Base-by-base conservation (phyloP, 305 asterid genomes). In the Fraxinus albicans region DNA sequence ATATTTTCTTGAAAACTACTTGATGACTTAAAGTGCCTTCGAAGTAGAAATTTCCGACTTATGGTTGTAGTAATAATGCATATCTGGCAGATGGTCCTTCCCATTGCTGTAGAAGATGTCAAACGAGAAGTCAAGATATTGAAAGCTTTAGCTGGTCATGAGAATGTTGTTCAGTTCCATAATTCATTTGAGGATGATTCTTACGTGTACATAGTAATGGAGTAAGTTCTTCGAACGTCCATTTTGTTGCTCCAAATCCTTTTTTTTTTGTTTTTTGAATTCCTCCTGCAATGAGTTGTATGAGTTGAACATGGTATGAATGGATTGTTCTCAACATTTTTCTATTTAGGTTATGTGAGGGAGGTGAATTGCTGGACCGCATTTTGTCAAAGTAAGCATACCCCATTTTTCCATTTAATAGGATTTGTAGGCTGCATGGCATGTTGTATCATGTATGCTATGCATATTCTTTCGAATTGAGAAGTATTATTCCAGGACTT, bases 291-390 rank as follows among this genome's bases (percentile, higher is more conserved):
- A 67, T 44, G 60, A 50, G 82, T 67, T 69, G 21, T 81, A 73
- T 79, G 47, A 79, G 12, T 53, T 9, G 33, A 78, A 80, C 69
- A 27, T 21, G 8, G 10, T 80, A 60, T 76, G 63, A 87, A 80
- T 76, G 81, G 44, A 80, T 17, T 77, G 36, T 70, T 79, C 17
- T 38, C 80, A 70, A 77, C 8, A 42, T 83, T 72, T 78, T 5
- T 80, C 78, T 34, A 79, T 81, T 85, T 84, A 93, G 97, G 89
- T 86, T 93, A 86, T 93, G 97, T 67, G 97, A 93, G 82, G 97
- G 97, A 38, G 97, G 97, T 47, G 97, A 93, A 87, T 77, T 93
- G 91, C 93, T 93, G 23, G 97, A 93, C 86, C 98, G 98, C 80
- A 96, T 96, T 67, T 88, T 95, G 87, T 87, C 98, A 42, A 95